Evolutionary conservation across 176 grass and related monocot genomes (phyloP), one percentile per base, ranked within the genome.

Genomic region (Avena atlantica): DNA sequence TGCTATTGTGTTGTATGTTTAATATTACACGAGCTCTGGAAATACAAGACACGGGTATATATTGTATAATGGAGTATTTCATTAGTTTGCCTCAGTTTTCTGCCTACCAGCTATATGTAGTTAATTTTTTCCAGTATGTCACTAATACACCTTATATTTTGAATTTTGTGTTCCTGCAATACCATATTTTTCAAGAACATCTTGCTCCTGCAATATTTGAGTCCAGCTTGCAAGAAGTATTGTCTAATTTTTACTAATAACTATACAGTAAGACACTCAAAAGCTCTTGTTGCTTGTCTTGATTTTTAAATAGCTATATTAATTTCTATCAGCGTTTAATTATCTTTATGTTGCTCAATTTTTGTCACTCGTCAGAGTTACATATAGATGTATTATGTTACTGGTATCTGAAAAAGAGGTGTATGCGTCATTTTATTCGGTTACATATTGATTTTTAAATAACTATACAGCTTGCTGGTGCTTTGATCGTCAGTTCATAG

Each of bases 1-100:
- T 76, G 45, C 55, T 76, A 16, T n/a, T 71, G 12, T 68, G 23
- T 62, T 90, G 3, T 62, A 70, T 90, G 27, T 74, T 58, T 61
- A 61, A 61, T 74, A 19, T 86, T 86, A 13, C 37, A 13, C 70
- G 20, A 40, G 58, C n/a, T n/a, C 50, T 53, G 53, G n/a, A 66
- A 64, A 82, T 62, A 82, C 0, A 42, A 82, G 70, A 60, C 9
- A 9, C 45, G 11, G 17, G 80, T 2, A 47, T 42, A 82, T 44
- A 55, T 75, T n/a, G 23, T 42, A 82, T 44, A 55, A 81, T n/a
- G 14, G 2, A 40, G 14, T 66, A 14, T 59, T 81, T 64, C 57
- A 76, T 88, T 76, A 47, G 24, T 66, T 53, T 36, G 25, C 19
- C 24, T 34, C 24, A 23, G 62, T 9, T 83, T 74, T 60, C 52